These are phyloP conservation scores for Penicillium paradoxum DNA, from an alignment of 495 filamentous ascomycete species.

Conservation along the genomic window DNA sequence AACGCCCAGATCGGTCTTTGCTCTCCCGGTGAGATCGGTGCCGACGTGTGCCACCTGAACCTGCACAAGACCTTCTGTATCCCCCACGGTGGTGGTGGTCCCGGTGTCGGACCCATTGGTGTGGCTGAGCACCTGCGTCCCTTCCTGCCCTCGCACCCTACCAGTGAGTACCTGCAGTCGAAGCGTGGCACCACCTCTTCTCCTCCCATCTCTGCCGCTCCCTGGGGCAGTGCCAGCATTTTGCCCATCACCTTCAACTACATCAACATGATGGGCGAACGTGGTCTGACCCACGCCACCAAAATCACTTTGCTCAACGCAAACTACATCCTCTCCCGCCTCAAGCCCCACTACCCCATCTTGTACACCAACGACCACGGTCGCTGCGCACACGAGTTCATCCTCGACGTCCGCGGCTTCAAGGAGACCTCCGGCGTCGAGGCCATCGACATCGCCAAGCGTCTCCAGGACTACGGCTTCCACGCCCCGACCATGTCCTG, in stretches of 20 bases:
- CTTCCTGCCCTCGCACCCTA: slow-evolving; percentile 73
- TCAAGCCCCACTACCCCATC: slow-evolving; percentile 85
- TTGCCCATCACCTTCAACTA: slow-evolving; percentile 97
- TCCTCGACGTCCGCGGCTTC: slow-evolving; percentile 84
- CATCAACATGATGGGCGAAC: slow-evolving; percentile 92
- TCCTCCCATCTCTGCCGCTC: slow-evolving; percentile 76
- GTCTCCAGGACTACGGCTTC: slow-evolving; percentile 97
- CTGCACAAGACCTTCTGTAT: slow-evolving; percentile 99
- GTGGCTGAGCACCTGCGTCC: slow-evolving; percentile 76
- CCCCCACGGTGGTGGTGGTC: slow-evolving; percentile 92
- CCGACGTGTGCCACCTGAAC: slow-evolving; percentile 97
- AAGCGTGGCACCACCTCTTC: slow-evolving; percentile 55
- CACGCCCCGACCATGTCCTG: slow-evolving; percentile 98
- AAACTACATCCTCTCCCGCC: slow-evolving; percentile 92
- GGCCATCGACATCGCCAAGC: slow-evolving; percentile 96
- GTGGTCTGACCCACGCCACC: slow-evolving; percentile 89
- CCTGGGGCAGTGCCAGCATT: slow-evolving; percentile 89
- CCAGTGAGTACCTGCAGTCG: slow-evolving; percentile 49
- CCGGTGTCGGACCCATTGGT: slow-evolving; percentile 92
- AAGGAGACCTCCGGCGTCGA: slow-evolving; percentile 82
- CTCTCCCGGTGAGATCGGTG: slow-evolving; percentile 94
- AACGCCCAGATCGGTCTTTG: slow-evolving; percentile 98
- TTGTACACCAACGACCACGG: slow-evolving; percentile 86
- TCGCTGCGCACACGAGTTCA: slow-evolving; percentile 97
- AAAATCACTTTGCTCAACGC: slow-evolving; percentile 93